Percentiles rank a stretch among this genome's conserved stretches.
phyloP scores from a whole-genome alignment of 495 filamentous ascomycete species.

The Pyrenula massariospora region DNA sequence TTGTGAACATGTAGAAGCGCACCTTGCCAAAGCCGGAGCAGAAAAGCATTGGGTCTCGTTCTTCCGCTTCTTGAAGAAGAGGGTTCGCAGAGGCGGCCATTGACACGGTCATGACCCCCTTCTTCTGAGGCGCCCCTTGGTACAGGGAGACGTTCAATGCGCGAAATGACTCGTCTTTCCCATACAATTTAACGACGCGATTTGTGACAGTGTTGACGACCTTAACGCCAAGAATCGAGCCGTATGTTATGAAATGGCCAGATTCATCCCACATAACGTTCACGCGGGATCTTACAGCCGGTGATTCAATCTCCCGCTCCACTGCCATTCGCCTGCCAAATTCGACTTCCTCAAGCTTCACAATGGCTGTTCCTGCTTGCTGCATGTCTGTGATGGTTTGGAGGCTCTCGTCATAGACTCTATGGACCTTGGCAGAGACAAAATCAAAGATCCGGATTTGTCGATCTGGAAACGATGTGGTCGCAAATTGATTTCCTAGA shows the following conservation, averaged over 20 bases:
- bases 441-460: constrained; percentile 92
- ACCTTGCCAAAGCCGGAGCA: constrained; percentile 76
- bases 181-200: constrained; percentile 76
- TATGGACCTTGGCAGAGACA: constrained; percentile 70
- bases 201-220: constrained; percentile 94
- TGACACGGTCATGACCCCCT: constrained; percentile 83
- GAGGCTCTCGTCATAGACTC: constrained; percentile 91
- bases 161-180: constrained; percentile 76
- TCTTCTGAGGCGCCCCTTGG: constrained; percentile 87
- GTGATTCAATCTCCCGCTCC: constrained; percentile 73
- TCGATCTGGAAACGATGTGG: constrained; percentile 87
- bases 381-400: constrained; percentile 83
- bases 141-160: constrained; percentile 78
- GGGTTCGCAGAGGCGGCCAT: constrained; percentile 96
- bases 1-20: constrained; percentile 97
- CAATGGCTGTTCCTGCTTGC: constrained; percentile 69
- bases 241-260: constrained; percentile 88
- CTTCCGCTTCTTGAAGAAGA: constrained; percentile 83
- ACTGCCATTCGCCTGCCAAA: constrained; percentile 83
- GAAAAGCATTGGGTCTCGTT: constrained; percentile 80
- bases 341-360: constrained; percentile 75
- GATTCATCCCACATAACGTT: constrained; percentile 95
- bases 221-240: constrained; percentile 81
- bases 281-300: constrained; percentile 52
- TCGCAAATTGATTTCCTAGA: constrained; percentile 71